Conservation (phyloP, 2,329 filamentous ascomycete genomes). For the Verticillium klebahnii region DNA sequence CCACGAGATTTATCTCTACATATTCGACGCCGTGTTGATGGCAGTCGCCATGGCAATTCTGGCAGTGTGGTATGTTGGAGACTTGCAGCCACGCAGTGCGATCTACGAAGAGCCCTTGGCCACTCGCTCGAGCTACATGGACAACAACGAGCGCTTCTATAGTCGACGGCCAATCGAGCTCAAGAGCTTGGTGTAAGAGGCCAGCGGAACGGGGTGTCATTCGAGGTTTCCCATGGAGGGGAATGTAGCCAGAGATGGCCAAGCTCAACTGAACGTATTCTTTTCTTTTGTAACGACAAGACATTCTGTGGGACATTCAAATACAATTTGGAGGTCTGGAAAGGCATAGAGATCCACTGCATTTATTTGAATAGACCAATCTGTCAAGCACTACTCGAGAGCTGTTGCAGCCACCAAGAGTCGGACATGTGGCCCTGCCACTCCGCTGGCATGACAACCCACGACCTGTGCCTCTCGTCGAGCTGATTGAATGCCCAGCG, state of each 20-base stretch:
- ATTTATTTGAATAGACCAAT: too few relatives aligned
- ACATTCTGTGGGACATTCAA: neutral
- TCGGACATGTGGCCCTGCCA: neutral
- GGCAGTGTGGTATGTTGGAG: constrained; percentile 4
- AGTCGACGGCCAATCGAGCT: neutral
- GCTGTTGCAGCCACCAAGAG: neutral
- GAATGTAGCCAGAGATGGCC: too few relatives aligned
- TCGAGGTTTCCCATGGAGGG: too few relatives aligned
- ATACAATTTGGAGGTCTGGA: too few relatives aligned
- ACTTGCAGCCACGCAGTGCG: constrained; percentile 1
- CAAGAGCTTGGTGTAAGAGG: neutral
- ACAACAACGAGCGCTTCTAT: neutral
- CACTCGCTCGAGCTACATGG: neutral
- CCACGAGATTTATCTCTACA: constrained; percentile 35
- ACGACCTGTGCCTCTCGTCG: neutral
- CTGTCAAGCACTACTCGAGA: too few relatives aligned
- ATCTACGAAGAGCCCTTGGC: neutral
- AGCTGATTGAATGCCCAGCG: neutral
- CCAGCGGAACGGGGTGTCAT: neutral
- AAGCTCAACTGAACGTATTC: too few relatives aligned
- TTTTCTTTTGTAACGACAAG: neutral
- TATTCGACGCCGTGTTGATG: constrained; percentile 39
- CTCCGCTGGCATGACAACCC: neutral
- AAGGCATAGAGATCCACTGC: too few relatives aligned
- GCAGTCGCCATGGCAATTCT: constrained; percentile 28